phyloP scores from a whole-genome alignment of 257 asterid species.

The Phtheirospermum japonicum region DNA sequence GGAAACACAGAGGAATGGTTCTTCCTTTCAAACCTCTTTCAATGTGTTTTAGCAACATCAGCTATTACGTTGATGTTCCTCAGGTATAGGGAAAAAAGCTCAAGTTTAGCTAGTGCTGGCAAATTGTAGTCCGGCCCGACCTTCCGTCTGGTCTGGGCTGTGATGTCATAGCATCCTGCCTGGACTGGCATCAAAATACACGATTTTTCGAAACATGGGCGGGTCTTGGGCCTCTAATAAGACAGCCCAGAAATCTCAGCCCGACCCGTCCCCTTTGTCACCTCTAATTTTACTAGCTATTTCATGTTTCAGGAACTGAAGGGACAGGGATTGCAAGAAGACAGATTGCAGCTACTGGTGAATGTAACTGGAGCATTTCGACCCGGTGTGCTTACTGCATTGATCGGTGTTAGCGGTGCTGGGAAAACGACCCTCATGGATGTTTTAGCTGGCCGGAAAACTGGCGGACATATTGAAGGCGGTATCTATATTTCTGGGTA shows the following conservation, averaged over 20 bases:
- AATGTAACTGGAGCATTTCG: conserved; percentile 75
- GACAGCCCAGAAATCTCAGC: no score
- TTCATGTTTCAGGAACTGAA: conserved; percentile 62
- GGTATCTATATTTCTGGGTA: conserved; percentile 64
- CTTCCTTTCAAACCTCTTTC: conserved; percentile 91
- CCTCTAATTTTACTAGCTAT: no score
- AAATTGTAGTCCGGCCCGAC: not conserved
- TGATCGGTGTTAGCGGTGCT: conserved; percentile 94
- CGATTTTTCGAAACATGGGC: no score
- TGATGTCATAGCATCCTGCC: no score
- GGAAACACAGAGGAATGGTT: conserved; percentile 70
- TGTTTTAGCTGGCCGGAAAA: conserved; percentile 92
- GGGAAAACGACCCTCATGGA: conserved; percentile 98
- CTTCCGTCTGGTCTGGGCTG: no score
- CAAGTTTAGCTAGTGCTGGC: not conserved
- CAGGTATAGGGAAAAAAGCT: conserved; percentile 44
- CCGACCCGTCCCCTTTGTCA: no score
- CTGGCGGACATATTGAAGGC: conserved; percentile 84
- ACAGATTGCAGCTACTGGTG: conserved; percentile 61
- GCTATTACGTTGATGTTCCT: conserved; percentile 81
- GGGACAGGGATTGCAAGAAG: conserved; percentile 61
- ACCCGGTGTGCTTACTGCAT: conserved; percentile 89
- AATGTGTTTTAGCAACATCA: conserved; percentile 70
- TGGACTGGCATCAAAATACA: no score
- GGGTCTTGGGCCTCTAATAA: no score